These are phyloP conservation scores for Globisporangium irregulare DNA, from an alignment of 352 stramenopile species.

Conservation along the genomic window DNA sequence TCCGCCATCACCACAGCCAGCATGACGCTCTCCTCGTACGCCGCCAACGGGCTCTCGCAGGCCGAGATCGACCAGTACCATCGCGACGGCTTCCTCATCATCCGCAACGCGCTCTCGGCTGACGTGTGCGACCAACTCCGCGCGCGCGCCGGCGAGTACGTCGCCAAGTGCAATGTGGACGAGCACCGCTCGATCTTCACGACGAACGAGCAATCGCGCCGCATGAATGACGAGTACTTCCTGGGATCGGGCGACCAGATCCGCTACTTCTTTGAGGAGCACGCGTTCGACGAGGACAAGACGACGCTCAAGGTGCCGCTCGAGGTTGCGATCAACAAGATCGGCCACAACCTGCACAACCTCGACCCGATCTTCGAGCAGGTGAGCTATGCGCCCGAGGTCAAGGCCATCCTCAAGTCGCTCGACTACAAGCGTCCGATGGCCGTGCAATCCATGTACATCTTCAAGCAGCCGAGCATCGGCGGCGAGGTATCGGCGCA, in stretches of 20 bases:
- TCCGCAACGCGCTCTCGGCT: constrained; percentile 36
- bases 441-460: constrained; percentile 96
- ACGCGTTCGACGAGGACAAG: constrained; percentile 56
- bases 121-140: constrained; percentile 56
- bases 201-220: constrained; percentile 75
- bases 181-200: constrained; percentile 80
- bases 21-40: constrained; percentile 16
- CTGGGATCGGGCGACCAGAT: constrained; percentile 89
- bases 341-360: constrained; percentile 95
- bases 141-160: constrained; percentile 43
- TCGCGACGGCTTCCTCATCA: constrained; percentile 65
- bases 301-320: constrained; percentile 70
- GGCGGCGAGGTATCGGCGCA: constrained; percentile 93
- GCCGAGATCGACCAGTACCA: constrained; percentile 63
- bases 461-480: constrained; percentile 95
- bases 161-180: constrained; percentile 58
- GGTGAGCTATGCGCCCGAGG: constrained; percentile 78
- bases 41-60: constrained; percentile 34
- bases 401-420: constrained; percentile 73
- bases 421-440: constrained; percentile 89
- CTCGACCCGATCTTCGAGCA: constrained; percentile 80
- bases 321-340: constrained; percentile 92
- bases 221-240: constrained; percentile 93
- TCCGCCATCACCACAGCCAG: neutral
- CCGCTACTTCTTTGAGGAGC: constrained; percentile 94